Conservation (phyloP, 805 yeast species). For the Starmerella potacharoeniae region DNA sequence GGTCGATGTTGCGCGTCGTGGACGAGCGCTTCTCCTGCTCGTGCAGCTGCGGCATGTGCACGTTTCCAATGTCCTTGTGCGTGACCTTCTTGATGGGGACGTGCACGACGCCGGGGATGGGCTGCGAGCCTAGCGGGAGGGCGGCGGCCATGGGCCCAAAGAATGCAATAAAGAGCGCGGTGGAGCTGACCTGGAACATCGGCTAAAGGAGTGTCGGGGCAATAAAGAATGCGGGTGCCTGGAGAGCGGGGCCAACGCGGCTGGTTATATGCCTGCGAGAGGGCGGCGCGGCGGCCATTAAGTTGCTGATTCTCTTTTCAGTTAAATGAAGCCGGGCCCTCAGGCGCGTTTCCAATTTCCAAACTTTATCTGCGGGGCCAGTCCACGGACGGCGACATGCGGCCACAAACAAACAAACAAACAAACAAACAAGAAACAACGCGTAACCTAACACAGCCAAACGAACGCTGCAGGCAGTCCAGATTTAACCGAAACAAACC, state of each 20-base stretch:
- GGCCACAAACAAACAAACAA: too few relatives aligned
- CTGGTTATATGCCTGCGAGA: neutral
- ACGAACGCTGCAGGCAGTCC: too few relatives aligned
- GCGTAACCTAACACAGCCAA: too few relatives aligned
- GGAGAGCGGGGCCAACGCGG: neutral
- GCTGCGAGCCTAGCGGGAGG: neutral
- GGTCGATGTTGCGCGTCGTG: neutral
- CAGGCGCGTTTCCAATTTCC: neutral
- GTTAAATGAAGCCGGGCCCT: neutral
- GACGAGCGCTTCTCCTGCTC: conserved; percentile 6
- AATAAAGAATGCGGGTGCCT: neutral
- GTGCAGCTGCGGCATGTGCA: conserved; percentile 10
- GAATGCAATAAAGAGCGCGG: conserved; percentile 4
- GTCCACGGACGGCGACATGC: too few relatives aligned
- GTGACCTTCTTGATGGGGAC: conserved; percentile 9
- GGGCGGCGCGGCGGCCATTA: neutral
- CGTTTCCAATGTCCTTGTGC: conserved; percentile 12
- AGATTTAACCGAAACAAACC: too few relatives aligned
- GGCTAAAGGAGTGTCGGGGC: neutral
- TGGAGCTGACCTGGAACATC: conserved; percentile 3
- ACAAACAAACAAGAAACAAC: too few relatives aligned
- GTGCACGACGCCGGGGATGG: conserved; percentile 12
- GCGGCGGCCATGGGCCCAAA: conserved; percentile 8
- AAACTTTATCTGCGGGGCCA: neutral
- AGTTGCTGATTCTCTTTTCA: neutral